Evolutionary conservation across 768 basidiomycete species (phyloP), one percentile per base, ranked within the genome.

Genomic region (Hericium rajendrae): DNA sequence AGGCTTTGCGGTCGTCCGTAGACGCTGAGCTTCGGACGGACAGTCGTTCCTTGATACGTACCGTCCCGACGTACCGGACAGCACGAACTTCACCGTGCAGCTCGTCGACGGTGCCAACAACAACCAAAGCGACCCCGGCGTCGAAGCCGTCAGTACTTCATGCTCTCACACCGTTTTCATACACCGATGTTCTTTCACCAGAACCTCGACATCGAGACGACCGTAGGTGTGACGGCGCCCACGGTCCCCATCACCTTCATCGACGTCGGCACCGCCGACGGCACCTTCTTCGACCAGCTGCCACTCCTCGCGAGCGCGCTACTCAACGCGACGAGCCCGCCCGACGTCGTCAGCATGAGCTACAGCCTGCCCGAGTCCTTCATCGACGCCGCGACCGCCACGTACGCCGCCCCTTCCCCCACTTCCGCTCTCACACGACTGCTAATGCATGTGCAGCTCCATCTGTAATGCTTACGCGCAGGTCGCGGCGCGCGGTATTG

Each of bases 191-290:
- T 6, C 2, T 22, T 22, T 2, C 54, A 22, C 65, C 64, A 68
- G 69, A 66, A 71, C 59, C 64, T 74, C 24, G 73, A 74, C 57
- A 71, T 65, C 16, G 68, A 74, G 49, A 72, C 69, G 56, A 72
- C 72, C 20, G 59, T 72, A 37, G 71, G 71, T 8, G 49, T 73
- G 2, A 18, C 18, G 40, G 66, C 69, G 0, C 60, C 65, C 11
- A 63, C 57, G 37, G 63, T 68, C 16, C 64, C 63, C 20, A 55
- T 60, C 12, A 60, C 49, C 13, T 67, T 68, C 58, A 60, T 68
- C 56, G 60, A 60, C 38, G 66, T 68, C 28, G 66, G 67, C 53
- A 24, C 53, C 38, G 59, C 55, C 62, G 48, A 24, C 2, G 64
- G 62, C 54, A 51, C 16, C 9, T 56, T 69, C 9, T 60, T 55